These are phyloP conservation scores for Boletus edulis DNA, from an alignment of 768 basidiomycete genomes.

Conservation along the genomic window DNA sequence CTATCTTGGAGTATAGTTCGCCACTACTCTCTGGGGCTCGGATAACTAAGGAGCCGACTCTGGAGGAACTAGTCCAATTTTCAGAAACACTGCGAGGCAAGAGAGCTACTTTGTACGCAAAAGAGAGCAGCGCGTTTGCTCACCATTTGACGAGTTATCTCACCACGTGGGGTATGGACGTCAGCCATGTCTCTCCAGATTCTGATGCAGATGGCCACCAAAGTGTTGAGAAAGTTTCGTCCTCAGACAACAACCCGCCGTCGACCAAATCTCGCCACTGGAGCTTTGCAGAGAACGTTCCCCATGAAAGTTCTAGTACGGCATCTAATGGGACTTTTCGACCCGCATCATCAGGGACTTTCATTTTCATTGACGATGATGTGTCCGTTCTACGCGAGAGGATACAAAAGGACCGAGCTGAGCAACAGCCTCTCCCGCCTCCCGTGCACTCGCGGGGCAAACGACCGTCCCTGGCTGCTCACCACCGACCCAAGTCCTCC, in stretches of 20 bases:
- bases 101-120: conserved; percentile 81
- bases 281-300: conserved; percentile 12
- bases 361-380: conserved; percentile 94
- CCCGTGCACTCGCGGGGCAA: conserved; percentile 46
- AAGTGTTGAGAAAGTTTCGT: conserved; percentile 13
- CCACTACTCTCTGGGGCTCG: conserved; percentile 48
- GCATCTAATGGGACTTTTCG: conserved; percentile 25
- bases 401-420: conserved; percentile 63
- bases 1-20: conserved; percentile 47
- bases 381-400: conserved; percentile 74
- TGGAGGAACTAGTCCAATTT: conserved; percentile 77
- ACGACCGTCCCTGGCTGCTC: conserved; percentile 62
- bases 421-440: conserved; percentile 39
- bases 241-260: conserved; percentile 9
- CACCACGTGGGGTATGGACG: conserved; percentile 93
- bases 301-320: conserved; percentile 20
- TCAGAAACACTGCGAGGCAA: conserved; percentile 81
- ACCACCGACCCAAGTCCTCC: conserved; percentile 78
- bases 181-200: conserved; percentile 72
- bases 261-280: conserved; percentile 24
- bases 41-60: conserved; percentile 67
- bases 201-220: conserved; percentile 45
- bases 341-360: conserved; percentile 40
- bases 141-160: conserved; percentile 92
- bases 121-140: conserved; percentile 84